Conservation (phyloP, 805 yeast species). For the Komagataella ulmi region DNA sequence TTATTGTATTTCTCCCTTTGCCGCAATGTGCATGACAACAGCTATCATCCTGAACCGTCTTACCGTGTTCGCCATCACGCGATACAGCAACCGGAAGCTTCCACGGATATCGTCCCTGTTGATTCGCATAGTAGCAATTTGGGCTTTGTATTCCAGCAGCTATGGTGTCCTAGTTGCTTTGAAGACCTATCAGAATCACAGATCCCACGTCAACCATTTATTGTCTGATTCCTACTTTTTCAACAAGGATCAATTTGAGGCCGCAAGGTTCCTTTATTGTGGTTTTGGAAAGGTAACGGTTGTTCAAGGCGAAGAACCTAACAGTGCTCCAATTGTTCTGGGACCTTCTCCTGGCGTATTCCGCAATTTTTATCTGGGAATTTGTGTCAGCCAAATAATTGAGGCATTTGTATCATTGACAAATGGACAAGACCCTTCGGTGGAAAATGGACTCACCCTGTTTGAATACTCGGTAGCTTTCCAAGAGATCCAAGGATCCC, state of each 20-base stretch:
- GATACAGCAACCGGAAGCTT: conserved; percentile 22
- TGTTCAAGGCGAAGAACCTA: not conserved
- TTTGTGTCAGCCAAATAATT: conserved; percentile 48
- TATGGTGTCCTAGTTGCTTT: conserved; percentile 21
- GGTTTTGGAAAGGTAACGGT: conserved; percentile 12
- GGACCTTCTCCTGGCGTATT: conserved; percentile 40
- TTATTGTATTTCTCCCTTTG: conserved; percentile 35
- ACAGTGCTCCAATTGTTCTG: not conserved
- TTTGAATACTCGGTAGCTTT: conserved; percentile 69
- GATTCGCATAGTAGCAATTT: conserved; percentile 25
- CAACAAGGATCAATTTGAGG: not conserved
- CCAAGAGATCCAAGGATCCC: conserved; percentile 49
- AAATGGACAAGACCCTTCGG: conserved; percentile 39
- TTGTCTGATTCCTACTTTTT: not conserved
- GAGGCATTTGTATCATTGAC: conserved; percentile 54
- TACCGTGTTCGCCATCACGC: conserved; percentile 39
- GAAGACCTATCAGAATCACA: conserved; percentile 8
- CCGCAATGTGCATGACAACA: conserved; percentile 40
- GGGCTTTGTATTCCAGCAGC: conserved; percentile 17
- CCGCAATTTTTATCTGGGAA: conserved; percentile 44
- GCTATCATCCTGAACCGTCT: conserved; percentile 48
- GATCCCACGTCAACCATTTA: conserved; percentile 6
- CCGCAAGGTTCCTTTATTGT: conserved; percentile 6
- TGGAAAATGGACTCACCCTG: conserved; percentile 57
- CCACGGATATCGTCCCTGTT: conserved; percentile 16